Evolutionary conservation across 2,329 filamentous ascomycete genomes (phyloP), one percentile per base, ranked within the genome.

Genomic region (Nothophoma quercina): DNA sequence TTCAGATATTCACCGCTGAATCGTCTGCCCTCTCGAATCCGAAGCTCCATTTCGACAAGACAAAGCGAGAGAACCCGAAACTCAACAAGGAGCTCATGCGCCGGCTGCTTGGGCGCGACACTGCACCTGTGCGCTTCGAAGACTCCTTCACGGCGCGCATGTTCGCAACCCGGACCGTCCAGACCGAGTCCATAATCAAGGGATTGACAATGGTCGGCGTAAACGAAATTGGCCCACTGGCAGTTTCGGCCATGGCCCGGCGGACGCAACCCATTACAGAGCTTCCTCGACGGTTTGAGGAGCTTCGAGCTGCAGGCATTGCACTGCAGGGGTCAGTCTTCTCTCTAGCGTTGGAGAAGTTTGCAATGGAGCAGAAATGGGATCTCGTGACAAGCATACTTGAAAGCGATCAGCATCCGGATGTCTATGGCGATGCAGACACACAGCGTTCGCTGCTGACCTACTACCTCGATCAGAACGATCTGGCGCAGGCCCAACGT

Each of bases 111-210:
- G 77, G 77, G 13, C 73, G 76, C 28, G 75, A 78, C 22, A 75
- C 76, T 45, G 75, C 74, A 25, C 73, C 75, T n/a, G 78, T 79
- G 29, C 69, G 75, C 30, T 71, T 81, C 38, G 71, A 75, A 64
- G 90, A 95, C 70, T 75, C 79, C 0, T 82, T 96, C 23, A 88
- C 89, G 15, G 89, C 92, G n/a, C 84, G 87, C 58, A 86, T 91
- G 77, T 93, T 96, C 69, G 92, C 92, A 8, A 89, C 87, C 1
- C 87, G 81, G 51, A 89, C 90, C 71, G 82, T 95, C 18, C 84
- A 87, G 1, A 78, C 92, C 8, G 86, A 93, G 49, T 83, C 88
- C 59, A 85, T 91, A 21, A 85, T 96, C 47, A 83, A 83, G 26
- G 82, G 89, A 6, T 77, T 95, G 15, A 80, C 83, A 49, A 85